These are phyloP conservation scores for Clarireedia homoeocarpa DNA, from an alignment of 2,329 filamentous ascomycete species.

Conservation along the genomic window DNA sequence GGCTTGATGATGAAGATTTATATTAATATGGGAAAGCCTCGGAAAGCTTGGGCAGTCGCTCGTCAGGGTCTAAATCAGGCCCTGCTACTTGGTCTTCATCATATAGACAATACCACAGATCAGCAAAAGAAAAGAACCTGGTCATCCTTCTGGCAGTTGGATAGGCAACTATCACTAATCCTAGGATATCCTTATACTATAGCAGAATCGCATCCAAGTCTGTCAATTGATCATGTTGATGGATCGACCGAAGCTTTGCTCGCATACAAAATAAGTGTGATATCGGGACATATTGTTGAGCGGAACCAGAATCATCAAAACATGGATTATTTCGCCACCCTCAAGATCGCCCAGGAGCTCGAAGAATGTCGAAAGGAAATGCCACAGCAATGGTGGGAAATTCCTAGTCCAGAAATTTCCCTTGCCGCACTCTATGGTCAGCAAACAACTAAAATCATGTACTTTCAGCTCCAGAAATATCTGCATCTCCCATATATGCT, in stretches of 20 bases:
- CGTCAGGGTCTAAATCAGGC: conserved; percentile 44
- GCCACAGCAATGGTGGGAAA: conserved; percentile 28
- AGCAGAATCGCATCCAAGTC: conserved; percentile 21
- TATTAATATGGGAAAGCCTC: conserved; percentile 46
- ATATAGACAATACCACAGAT: conserved; percentile 24
- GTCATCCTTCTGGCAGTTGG: conserved; percentile 34
- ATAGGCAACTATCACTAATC: conserved; percentile 44
- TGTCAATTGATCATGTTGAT: neutral
- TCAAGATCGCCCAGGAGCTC: conserved; percentile 36
- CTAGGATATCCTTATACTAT: conserved; percentile 43
- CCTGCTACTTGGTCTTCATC: conserved; percentile 42
- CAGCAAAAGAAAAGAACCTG: conserved; percentile 32
- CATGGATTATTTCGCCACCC: conserved; percentile 32
- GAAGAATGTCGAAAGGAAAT: conserved; percentile 27
- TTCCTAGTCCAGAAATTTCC: conserved; percentile 16
- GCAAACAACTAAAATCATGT: conserved; percentile 33
- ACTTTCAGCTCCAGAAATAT: conserved; percentile 32
- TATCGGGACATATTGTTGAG: conserved; percentile 34
- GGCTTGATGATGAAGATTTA: conserved; percentile 44
- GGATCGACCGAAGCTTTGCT: neutral
- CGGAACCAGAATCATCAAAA: conserved; percentile 33
- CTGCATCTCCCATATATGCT: conserved; percentile 42
- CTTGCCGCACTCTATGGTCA: conserved; percentile 28
- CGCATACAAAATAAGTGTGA: conserved; percentile 11
- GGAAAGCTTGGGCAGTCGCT: conserved; percentile 44